phyloP scores from a whole-genome alignment of 176 grass and related monocot genomes.

The Carex pumila region DNA sequence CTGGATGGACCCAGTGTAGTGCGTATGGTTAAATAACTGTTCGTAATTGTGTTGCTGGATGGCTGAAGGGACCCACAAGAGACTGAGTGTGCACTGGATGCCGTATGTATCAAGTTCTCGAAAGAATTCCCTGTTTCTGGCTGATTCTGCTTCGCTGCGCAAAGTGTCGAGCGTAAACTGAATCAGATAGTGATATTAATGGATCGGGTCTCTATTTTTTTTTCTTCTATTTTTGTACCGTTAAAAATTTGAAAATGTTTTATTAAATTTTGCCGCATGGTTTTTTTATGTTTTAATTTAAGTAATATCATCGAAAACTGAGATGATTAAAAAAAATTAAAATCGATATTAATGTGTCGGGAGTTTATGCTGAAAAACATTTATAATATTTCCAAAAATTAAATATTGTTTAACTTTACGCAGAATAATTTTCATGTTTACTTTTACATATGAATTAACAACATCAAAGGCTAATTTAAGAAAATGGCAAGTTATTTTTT shows the following conservation, averaged over 20 bases:
- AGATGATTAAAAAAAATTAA: too few relatives aligned
- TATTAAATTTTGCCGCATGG: background rate
- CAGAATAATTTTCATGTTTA: too few relatives aligned
- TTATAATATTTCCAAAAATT: too few relatives aligned
- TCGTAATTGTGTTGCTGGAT: background rate
- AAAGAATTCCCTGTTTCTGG: background rate
- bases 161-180: background rate
- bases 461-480: too few relatives aligned
- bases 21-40: background rate
- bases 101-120: background rate
- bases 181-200: constrained; percentile 16
- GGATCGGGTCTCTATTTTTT: background rate
- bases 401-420: too few relatives aligned
- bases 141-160: constrained; percentile 2
- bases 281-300: too few relatives aligned
- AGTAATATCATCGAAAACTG: too few relatives aligned
- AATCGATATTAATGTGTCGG: too few relatives aligned
- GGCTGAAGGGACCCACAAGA: background rate
- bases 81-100: background rate
- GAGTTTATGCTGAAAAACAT: too few relatives aligned
- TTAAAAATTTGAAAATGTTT: background rate
- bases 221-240: background rate
- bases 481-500: too few relatives aligned
- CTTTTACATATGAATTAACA: too few relatives aligned
- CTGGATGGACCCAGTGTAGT: background rate